Evolutionary conservation across 768 basidiomycete species (phyloP).

Genomic region (Calocybe gangraenosa): DNA sequence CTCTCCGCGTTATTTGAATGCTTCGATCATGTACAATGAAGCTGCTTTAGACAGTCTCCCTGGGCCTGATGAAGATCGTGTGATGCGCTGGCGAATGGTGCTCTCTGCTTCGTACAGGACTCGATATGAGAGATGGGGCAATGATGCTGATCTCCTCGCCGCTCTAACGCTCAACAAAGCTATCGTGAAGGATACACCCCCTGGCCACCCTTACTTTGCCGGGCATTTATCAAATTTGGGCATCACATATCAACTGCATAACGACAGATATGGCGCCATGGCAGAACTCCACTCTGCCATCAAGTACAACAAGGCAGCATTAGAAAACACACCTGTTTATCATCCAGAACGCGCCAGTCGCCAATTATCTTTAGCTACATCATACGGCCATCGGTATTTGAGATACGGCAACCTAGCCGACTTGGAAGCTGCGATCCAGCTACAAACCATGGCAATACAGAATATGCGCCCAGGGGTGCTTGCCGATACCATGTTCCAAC

Average conservation of each 20-base stretch:
- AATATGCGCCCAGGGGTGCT: conserved; percentile 8
- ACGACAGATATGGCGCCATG: neutral
- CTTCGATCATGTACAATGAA: too few relatives aligned
- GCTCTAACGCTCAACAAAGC: too few relatives aligned
- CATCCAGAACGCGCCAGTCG: conserved; percentile 2
- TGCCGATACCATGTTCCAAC: conserved; percentile 2
- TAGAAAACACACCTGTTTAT: conserved; percentile 1
- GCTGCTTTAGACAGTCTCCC: too few relatives aligned
- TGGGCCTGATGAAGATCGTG: too few relatives aligned
- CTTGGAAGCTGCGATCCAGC: conserved; percentile 12
- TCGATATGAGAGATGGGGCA: too few relatives aligned
- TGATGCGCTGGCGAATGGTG: too few relatives aligned
- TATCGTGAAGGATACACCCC: too few relatives aligned
- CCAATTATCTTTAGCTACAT: neutral
- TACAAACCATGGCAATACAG: conserved; percentile 2
- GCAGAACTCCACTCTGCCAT: conserved; percentile 2
- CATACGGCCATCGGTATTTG: conserved; percentile 5
- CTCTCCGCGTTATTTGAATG: neutral
- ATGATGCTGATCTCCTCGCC: too few relatives aligned
- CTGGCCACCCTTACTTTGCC: too few relatives aligned
- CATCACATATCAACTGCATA: neutral
- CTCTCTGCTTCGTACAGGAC: too few relatives aligned
- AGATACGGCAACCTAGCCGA: conserved; percentile 12
- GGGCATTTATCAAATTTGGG: too few relatives aligned
- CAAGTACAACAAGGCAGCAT: neutral